Percentiles rank a stretch among this genome's conserved stretches.
Conservation (phyloP, 768 basidiomycete species). For the Calvatia gigantea region DNA sequence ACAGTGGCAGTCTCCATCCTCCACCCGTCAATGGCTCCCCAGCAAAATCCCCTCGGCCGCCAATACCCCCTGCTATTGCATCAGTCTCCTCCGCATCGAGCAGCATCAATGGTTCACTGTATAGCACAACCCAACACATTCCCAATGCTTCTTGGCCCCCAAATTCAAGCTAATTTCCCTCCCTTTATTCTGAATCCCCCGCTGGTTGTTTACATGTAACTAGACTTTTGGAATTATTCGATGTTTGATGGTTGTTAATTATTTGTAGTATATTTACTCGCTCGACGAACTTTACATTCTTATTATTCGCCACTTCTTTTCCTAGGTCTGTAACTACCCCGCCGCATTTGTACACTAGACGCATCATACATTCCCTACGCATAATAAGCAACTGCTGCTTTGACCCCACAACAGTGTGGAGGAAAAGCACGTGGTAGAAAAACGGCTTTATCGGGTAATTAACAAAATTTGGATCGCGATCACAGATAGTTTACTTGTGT, state of each 20-base stretch:
- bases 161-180: constrained; percentile 15
- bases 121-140: constrained; percentile 30
- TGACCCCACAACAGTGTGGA: neutral
- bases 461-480: constrained; percentile 9
- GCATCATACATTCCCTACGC: constrained; percentile 24
- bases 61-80: constrained; percentile 22
- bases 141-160: constrained; percentile 26
- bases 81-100: constrained; percentile 26
- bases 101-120: constrained; percentile 36
- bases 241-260: constrained; percentile 8
- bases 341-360: constrained; percentile 32
- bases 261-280: constrained; percentile 10
- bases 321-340: constrained; percentile 21
- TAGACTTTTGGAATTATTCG: constrained; percentile 10
- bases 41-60: constrained; percentile 31
- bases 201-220: neutral
- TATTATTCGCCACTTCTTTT: constrained; percentile 10
- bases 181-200: neutral
- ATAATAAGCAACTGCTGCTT: neutral
- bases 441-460: constrained; percentile 4
- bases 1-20: constrained; percentile 16
- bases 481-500: constrained; percentile 3
- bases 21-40: constrained; percentile 32
- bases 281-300: neutral
- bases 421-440: neutral